Evolutionary conservation across 306 rosid species (phyloP).

Genomic region (Fragaria vesca): DNA sequence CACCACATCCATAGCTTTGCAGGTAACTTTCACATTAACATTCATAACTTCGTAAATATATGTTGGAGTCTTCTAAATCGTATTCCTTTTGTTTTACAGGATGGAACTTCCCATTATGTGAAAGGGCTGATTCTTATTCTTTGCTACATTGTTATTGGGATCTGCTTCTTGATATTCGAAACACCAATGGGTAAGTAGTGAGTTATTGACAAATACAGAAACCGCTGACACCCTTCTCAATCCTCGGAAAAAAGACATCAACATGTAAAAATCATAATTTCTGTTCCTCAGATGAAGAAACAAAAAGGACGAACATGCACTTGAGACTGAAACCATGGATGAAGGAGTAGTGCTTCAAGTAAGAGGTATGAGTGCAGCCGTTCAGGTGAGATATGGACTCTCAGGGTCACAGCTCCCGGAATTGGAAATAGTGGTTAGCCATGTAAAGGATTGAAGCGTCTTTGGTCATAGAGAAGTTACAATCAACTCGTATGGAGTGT

Average conservation of each 20-base stretch:
- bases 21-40: slow-evolving; percentile 36
- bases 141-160: slow-evolving; percentile 72
- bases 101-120: slow-evolving; percentile 90
- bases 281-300: not conserved
- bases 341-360: not conserved
- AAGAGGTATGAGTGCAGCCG: not conserved
- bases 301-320: not conserved
- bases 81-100: slow-evolving; percentile 36
- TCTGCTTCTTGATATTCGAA: slow-evolving; percentile 72
- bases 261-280: not conserved
- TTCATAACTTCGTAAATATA: not conserved
- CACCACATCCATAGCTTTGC: slow-evolving; percentile 57
- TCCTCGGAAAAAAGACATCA: not conserved
- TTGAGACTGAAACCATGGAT: not conserved
- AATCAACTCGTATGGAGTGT: too few relatives aligned
- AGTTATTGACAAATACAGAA: not conserved
- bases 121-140: slow-evolving; percentile 79
- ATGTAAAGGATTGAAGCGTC: not conserved
- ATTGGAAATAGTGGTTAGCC: not conserved
- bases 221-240: not conserved
- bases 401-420: not conserved
- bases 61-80: slow-evolving; percentile 20
- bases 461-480: not conserved
- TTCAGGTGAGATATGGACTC: too few relatives aligned
- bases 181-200: slow-evolving; percentile 51